phyloP scores from a whole-genome alignment of 2,329 filamentous ascomycete species.

The Talaromyces amestolkiae region DNA sequence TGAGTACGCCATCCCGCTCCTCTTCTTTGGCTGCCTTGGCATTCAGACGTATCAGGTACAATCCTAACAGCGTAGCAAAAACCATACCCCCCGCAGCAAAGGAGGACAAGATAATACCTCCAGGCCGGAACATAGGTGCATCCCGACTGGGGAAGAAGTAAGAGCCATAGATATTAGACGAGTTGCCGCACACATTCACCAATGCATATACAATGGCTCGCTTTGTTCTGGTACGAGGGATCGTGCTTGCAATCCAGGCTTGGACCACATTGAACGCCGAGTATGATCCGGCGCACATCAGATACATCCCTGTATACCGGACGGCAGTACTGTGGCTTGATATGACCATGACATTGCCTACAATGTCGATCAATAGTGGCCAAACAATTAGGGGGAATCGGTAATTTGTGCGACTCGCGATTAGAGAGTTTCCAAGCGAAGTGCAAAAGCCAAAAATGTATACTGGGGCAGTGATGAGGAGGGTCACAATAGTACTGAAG shows the following conservation, averaged over 20 bases:
- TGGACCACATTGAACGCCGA: conserved; percentile 26
- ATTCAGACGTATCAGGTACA: conserved; percentile 1
- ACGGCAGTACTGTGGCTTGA: conserved; percentile 21
- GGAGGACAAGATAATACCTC: conserved; percentile 15
- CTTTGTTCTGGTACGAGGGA: conserved; percentile 24
- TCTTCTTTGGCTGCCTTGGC: neutral
- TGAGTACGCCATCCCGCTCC: neutral
- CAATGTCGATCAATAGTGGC: conserved; percentile 21
- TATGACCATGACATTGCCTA: conserved; percentile 24
- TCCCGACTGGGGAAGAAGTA: conserved; percentile 24
- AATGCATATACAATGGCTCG: conserved; percentile 24
- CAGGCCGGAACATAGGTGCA: conserved; percentile 22
- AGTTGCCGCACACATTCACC: conserved; percentile 25
- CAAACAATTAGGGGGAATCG: neutral
- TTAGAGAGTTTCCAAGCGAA: conserved; percentile 34
- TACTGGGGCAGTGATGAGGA: conserved; percentile 25
- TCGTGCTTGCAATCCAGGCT: conserved; percentile 26
- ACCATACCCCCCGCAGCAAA: conserved; percentile 21
- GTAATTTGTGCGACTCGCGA: conserved; percentile 22
- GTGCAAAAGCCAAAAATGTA: conserved; percentile 33
- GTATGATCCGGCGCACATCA: conserved; percentile 25
- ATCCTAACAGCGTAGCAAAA: conserved; percentile 4
- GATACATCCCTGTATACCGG: conserved; percentile 23
- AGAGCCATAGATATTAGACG: conserved; percentile 25
- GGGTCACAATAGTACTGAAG: conserved; percentile 22